Conservation (phyloP, 257 asterid genomes). For the Coffea eugenioides region DNA sequence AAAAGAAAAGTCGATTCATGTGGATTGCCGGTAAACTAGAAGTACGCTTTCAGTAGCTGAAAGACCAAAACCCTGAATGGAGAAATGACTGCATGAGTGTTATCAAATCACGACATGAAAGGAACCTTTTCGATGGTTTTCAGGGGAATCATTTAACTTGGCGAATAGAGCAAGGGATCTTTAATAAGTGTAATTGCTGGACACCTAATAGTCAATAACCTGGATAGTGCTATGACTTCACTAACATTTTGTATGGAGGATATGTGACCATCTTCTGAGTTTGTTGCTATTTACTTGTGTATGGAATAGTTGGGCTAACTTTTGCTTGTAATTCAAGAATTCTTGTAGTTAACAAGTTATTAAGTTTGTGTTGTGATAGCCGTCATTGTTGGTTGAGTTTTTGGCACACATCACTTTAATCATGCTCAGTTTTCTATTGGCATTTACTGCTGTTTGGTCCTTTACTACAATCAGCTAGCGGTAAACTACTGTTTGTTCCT, state of each 20-base stretch:
- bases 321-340: background rate
- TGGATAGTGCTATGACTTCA: background rate
- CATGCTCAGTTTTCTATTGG: background rate
- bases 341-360: background rate
- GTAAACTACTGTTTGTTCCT: background rate
- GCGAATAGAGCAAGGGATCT: background rate
- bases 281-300: background rate
- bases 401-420: background rate
- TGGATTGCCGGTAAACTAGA: background rate
- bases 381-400: background rate
- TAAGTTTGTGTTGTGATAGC: background rate
- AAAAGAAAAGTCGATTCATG: background rate
- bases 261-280: background rate
- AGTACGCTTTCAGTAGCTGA: background rate
- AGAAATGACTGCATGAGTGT: background rate
- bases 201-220: background rate
- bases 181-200: background rate
- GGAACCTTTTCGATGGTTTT: background rate
- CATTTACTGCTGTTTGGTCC: conserved; percentile 4
- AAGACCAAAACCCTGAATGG: background rate
- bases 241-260: background rate
- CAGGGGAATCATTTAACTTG: background rate
- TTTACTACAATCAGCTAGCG: background rate
- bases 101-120: background rate
- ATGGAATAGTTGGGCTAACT: background rate